A percentile compares a stretch with the other conserved stretches of the same genome.
Evolutionary conservation across 352 stramenopile species (phyloP).

Genomic region (Pythium phragmitis): DNA sequence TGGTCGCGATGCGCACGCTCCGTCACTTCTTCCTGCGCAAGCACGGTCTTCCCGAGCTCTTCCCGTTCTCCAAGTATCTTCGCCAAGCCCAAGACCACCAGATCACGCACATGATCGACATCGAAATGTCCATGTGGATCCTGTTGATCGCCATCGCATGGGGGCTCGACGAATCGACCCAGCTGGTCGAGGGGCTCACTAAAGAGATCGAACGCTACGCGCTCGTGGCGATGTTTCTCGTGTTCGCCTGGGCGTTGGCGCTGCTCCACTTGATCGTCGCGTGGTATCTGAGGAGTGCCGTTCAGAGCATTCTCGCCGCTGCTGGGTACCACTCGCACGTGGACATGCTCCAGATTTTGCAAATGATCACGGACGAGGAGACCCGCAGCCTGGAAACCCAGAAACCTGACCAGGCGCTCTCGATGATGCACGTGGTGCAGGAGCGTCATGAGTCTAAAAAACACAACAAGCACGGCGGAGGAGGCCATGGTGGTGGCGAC

Average conservation of each 20-base stretch:
- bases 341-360: conserved; percentile 21
- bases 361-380: conserved; percentile 20
- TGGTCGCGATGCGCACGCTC: conserved; percentile 23
- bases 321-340: conserved; percentile 20
- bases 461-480: conserved; percentile 7
- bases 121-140: conserved; percentile 58
- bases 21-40: conserved; percentile 27
- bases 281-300: conserved; percentile 13
- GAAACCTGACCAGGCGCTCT: conserved; percentile 16
- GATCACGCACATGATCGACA: conserved; percentile 75
- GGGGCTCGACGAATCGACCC: conserved; percentile 13
- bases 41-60: conserved; percentile 26
- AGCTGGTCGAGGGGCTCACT: conserved; percentile 14
- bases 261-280: conserved; percentile 20
- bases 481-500: no score
- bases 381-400: conserved; percentile 12
- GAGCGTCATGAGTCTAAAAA: conserved; percentile 18
- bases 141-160: conserved; percentile 24
- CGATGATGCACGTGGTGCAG: conserved; percentile 25
- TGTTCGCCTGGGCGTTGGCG: conserved; percentile 20
- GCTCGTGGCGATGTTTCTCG: conserved; percentile 20
- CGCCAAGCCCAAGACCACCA: conserved; percentile 66
- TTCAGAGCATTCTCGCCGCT: conserved; percentile 15
- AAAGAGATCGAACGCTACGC: conserved; percentile 19
- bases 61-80: conserved; percentile 72